These are phyloP conservation scores for Termitomyces sp. DNA, from an alignment of 768 basidiomycete genomes.

Conservation along the genomic window DNA sequence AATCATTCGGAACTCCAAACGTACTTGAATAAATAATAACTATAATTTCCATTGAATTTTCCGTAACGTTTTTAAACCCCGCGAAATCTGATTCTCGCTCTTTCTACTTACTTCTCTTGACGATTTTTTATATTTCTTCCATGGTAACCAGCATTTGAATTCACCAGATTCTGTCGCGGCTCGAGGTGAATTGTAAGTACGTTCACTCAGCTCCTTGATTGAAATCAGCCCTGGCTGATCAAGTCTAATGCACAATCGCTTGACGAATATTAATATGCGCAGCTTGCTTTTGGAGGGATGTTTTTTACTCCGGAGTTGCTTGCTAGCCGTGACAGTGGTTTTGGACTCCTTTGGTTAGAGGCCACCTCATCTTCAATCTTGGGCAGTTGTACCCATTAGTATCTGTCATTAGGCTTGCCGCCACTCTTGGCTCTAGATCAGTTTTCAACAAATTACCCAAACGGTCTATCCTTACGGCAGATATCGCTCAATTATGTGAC, in stretches of 20 bases:
- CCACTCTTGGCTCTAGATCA: conserved; percentile 86
- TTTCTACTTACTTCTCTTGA: background rate
- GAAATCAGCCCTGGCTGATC: background rate
- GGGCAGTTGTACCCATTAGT: background rate
- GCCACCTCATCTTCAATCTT: background rate
- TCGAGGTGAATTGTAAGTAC: background rate
- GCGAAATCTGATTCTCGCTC: background rate
- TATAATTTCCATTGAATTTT: no score
- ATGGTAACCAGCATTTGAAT: background rate
- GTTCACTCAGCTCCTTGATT: background rate
- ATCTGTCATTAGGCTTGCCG: conserved; percentile 66
- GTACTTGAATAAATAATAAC: no score
- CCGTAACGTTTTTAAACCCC: background rate
- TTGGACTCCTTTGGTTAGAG: conserved; percentile 76
- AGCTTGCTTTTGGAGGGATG: conserved; percentile 38
- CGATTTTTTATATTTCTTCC: background rate
- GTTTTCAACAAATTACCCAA: conserved; percentile 79
- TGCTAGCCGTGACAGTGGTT: conserved; percentile 78
- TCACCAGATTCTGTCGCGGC: background rate
- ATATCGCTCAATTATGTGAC: conserved; percentile 76
- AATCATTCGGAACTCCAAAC: conserved; percentile 3
- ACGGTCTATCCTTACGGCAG: conserved; percentile 78
- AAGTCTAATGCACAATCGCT: background rate
- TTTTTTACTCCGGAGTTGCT: conserved; percentile 85
- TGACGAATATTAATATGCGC: background rate